Evolutionary conservation across 1,284 basidiomycete genomes (phyloP).

Genomic region (Rhodotorula glutinis): DNA sequence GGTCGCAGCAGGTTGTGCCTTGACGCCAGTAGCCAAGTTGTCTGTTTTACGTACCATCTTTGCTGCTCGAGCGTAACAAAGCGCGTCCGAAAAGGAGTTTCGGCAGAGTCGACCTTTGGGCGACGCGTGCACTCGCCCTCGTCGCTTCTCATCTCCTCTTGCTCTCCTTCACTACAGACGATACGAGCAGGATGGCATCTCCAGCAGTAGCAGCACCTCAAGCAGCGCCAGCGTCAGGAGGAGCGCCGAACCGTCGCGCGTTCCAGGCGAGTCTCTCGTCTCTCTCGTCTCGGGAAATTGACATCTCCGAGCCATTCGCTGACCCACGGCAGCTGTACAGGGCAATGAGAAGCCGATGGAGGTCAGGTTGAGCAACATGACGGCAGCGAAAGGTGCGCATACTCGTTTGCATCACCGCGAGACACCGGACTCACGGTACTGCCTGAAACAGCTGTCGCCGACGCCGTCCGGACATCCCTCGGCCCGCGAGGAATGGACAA

Average conservation of each 20-base stretch:
- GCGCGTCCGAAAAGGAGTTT: too few relatives aligned
- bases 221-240: neutral
- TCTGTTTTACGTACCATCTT: too few relatives aligned
- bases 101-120: too few relatives aligned
- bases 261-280: conserved; percentile 11
- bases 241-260: neutral
- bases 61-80: too few relatives aligned
- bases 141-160: too few relatives aligned
- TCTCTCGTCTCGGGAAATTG: too few relatives aligned
- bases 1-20: too few relatives aligned
- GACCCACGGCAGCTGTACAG: conserved; percentile 3
- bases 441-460: conserved; percentile 83
- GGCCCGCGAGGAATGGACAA: conserved; percentile 96
- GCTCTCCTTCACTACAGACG: too few relatives aligned
- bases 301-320: conserved; percentile 38
- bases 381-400: conserved; percentile 81
- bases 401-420: too few relatives aligned
- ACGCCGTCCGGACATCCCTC: conserved; percentile 93
- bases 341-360: conserved; percentile 84
- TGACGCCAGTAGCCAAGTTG: too few relatives aligned
- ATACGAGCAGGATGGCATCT: neutral
- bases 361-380: conserved; percentile 89
- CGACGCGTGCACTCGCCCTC: too few relatives aligned
- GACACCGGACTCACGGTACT: too few relatives aligned
- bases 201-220: conserved; percentile 2